Evolutionary conservation across 148 eudicot species (phyloP).

Genomic region (Cornus kousa): DNA sequence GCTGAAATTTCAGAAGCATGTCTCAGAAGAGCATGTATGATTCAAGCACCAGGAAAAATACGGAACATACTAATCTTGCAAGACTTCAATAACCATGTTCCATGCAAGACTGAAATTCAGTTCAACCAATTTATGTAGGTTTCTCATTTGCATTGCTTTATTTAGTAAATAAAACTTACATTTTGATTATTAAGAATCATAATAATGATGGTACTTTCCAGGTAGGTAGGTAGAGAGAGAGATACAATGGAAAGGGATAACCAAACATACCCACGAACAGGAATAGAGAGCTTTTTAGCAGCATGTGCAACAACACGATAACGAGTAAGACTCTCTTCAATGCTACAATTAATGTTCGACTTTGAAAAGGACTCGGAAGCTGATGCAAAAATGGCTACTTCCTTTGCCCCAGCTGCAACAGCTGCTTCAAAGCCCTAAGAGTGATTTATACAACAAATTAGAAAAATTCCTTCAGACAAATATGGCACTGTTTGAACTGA

Average conservation of each 20-base stretch:
- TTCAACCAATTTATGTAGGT: too few relatives aligned
- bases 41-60: too few relatives aligned
- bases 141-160: too few relatives aligned
- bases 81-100: too few relatives aligned
- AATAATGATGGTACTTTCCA: background rate
- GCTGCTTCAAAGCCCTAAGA: conserved; percentile 98
- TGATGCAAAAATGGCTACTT: conserved; percentile 97
- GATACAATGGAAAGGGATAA: background rate
- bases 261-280: conserved; percentile 83
- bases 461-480: background rate
- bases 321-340: conserved; percentile 83
- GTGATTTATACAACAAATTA: background rate
- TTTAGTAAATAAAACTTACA: background rate
- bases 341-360: conserved; percentile 93
- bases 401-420: conserved; percentile 88
- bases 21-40: too few relatives aligned
- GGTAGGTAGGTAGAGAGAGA: background rate
- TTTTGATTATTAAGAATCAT: background rate
- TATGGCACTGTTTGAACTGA: conserved; percentile 1
- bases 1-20: too few relatives aligned
- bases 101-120: too few relatives aligned
- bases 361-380: conserved; percentile 95
- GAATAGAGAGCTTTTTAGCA: conserved; percentile 63
- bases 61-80: too few relatives aligned
- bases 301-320: conserved; percentile 68